Base-by-base conservation (phyloP, 2,329 filamentous ascomycete species). In the Neofusicoccum kwambonambiense region DNA sequence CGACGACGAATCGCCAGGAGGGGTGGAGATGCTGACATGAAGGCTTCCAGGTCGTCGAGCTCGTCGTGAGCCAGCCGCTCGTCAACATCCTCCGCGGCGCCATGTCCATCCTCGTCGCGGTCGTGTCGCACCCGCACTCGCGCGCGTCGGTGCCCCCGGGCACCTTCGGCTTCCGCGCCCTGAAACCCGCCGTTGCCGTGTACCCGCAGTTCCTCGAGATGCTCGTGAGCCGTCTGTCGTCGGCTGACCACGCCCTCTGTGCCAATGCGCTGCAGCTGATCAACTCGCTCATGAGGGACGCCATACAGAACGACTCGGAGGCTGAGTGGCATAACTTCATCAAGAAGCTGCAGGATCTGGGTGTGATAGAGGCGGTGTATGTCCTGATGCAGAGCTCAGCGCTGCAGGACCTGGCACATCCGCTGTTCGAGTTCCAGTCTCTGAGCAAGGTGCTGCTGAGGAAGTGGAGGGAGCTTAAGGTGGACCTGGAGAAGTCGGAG, bases 51-150 rank as follows among this genome's bases (percentile, higher is more conserved):
- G 88, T 97, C 67, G 93, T 98, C 71, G 90, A 97, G 77, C 84
- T 99, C 60, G 92, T 98, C 68, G 94, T 98, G 71, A 94, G 89
- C 37, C 95, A 98, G 76, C 95, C 94, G 27, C 86, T 99, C 67
- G 95, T 99, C 78, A 99, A 99, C 76, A 97, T 98, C 74, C 87
- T 99, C 66, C 88, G 95, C 68, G 95, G 95, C 72, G 94, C 94
- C 73, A 97, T 99, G 91, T 94, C 93, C 52, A 96, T 99, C 67
- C 86, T 99, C 64, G 94, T 97, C 52, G 92, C 93, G 12, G 89
- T 98, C 65, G 94, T 99, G 61, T 90, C 92, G 68, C 90, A 96
- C 77, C 92, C 93, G 34, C 88, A 92, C 74, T 77, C 79, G 63
- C 77, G 79, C 70, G 72, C 76, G 58, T 79, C 83, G 6, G 78